These are phyloP conservation scores for Fusarium metavorans DNA, from an alignment of 2,329 filamentous ascomycete genomes.

Conservation along the genomic window DNA sequence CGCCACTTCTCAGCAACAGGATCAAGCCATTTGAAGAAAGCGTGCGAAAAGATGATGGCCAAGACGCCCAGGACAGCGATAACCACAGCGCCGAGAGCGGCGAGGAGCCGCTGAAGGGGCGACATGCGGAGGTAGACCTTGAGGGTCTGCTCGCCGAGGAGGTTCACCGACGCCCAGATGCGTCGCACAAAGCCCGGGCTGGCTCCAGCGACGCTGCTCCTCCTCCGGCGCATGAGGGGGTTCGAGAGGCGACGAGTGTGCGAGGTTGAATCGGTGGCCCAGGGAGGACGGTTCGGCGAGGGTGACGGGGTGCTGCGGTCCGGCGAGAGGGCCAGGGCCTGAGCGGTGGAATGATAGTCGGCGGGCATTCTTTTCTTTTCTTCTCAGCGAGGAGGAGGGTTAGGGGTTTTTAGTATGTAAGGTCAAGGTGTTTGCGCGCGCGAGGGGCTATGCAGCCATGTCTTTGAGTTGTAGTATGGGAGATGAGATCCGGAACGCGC, in stretches of 20 bases:
- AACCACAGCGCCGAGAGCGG: conserved; percentile 63
- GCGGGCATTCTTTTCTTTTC: conserved; percentile 57
- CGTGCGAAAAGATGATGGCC: conserved; percentile 82
- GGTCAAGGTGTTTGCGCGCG: background rate
- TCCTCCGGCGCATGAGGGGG: conserved; percentile 50
- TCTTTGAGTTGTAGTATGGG: conserved; percentile 16
- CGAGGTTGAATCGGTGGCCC: conserved; percentile 28
- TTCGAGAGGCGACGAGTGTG: conserved; percentile 56
- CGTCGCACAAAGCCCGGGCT: conserved; percentile 50
- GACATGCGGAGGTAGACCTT: conserved; percentile 67
- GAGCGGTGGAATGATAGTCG: conserved; percentile 63
- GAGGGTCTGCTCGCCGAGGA: conserved; percentile 58
- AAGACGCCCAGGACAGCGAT: conserved; percentile 71
- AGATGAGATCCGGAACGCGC: conserved; percentile 34
- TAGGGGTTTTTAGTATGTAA: background rate
- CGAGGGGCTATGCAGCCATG: conserved; percentile 29
- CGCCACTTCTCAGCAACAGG: conserved; percentile 84
- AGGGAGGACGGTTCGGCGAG: conserved; percentile 47
- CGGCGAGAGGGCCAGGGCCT: conserved; percentile 60
- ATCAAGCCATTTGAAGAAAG: conserved; percentile 80
- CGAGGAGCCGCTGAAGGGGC: conserved; percentile 71
- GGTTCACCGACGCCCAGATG: conserved; percentile 51
- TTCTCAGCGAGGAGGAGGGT: too few relatives aligned
- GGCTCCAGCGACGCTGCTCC: conserved; percentile 7
- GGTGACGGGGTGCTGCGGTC: conserved; percentile 42